Conservation (phyloP, 2,329 filamentous ascomycete species). For the Claviceps sorghi region DNA sequence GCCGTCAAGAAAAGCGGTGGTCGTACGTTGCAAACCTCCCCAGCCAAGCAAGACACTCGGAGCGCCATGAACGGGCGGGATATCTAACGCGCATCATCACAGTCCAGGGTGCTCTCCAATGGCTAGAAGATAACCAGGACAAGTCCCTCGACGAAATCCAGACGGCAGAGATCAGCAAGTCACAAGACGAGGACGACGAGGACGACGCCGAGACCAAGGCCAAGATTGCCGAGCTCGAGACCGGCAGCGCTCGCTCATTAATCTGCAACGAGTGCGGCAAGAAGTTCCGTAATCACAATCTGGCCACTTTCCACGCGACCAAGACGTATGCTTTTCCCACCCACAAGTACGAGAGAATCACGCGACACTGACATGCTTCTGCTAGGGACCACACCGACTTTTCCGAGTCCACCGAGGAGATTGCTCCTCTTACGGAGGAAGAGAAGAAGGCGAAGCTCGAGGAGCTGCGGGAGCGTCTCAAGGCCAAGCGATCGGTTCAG, state of each 20-base stretch:
- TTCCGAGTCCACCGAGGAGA: conserved; percentile 80
- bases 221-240: conserved; percentile 51
- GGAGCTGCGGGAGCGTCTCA: conserved; percentile 57
- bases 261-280: conserved; percentile 93
- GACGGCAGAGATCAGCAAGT: conserved; percentile 22
- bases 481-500: conserved; percentile 55
- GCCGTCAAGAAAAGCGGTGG: conserved; percentile 74
- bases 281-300: conserved; percentile 65
- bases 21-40: conserved; percentile 36
- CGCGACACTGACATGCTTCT: background rate
- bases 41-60: background rate
- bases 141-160: conserved; percentile 73
- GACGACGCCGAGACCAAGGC: conserved; percentile 33
- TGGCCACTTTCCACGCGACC: conserved; percentile 79
- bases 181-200: conserved; percentile 32
- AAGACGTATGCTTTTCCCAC: conserved; percentile 47
- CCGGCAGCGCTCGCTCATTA: conserved; percentile 60
- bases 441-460: conserved; percentile 71
- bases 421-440: conserved; percentile 79
- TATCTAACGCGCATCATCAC: conserved; percentile 3
- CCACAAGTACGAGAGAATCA: background rate
- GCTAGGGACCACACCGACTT: conserved; percentile 73
- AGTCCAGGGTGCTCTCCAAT: conserved; percentile 86
- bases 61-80: background rate
- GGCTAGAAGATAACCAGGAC: conserved; percentile 86